Evolutionary conservation across 148 eudicot species (phyloP).

Genomic region (Silene conica): DNA sequence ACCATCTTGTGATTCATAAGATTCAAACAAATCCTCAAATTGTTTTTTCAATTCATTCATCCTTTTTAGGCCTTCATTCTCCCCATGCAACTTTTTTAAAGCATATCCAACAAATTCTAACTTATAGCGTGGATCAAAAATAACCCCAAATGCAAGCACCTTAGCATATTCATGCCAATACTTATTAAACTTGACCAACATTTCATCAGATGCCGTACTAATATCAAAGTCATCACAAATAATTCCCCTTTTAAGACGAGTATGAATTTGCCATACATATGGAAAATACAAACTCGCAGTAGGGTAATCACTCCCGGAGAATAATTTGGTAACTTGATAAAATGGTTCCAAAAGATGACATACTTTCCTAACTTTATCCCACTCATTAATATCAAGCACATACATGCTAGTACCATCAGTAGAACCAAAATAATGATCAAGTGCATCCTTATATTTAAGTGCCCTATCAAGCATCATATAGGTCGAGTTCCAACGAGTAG

Average conservation of each 20-base stretch:
- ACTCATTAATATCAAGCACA: not conserved
- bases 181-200: too few relatives aligned
- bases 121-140: too few relatives aligned
- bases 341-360: not conserved
- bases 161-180: too few relatives aligned
- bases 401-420: not conserved
- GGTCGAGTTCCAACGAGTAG: too few relatives aligned
- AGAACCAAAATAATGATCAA: not conserved
- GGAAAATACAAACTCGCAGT: slow-evolving; percentile 4
- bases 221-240: not conserved
- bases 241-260: not conserved
- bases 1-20: too few relatives aligned
- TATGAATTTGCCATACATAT: slow-evolving; percentile 10
- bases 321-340: slow-evolving; percentile 5
- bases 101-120: too few relatives aligned
- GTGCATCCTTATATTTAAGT: not conserved
- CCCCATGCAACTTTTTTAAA: too few relatives aligned
- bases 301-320: not conserved
- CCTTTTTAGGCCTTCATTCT: too few relatives aligned
- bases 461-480: slow-evolving; percentile 1
- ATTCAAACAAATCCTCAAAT: too few relatives aligned
- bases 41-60: too few relatives aligned
- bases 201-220: not conserved
- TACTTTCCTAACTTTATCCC: not conserved
- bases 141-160: too few relatives aligned